Evolutionary conservation across 2,329 filamentous ascomycete genomes (phyloP).

Genomic region (Karstenula rhodostoma): DNA sequence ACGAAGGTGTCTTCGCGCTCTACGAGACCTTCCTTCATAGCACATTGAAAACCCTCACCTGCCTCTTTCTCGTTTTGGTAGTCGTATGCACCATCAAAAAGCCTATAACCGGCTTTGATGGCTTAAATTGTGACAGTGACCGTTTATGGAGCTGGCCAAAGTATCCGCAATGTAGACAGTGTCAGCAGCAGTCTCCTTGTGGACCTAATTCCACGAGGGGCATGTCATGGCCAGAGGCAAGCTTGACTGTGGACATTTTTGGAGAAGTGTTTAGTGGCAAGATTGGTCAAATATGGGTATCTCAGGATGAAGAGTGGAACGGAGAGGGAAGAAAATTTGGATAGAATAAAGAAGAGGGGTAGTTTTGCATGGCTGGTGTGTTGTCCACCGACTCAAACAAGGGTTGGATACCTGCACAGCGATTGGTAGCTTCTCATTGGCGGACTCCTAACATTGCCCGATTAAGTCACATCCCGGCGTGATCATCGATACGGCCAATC

Average conservation of each 20-base stretch:
- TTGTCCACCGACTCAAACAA: neutral
- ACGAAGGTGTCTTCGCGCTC: conserved; percentile 77
- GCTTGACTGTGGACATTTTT: conserved; percentile 61
- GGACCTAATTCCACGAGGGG: conserved; percentile 81
- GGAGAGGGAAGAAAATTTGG: neutral
- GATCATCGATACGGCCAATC: neutral
- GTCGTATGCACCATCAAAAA: conserved; percentile 40
- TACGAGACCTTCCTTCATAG: conserved; percentile 50
- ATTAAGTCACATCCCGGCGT: conserved; percentile 10
- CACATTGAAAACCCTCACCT: conserved; percentile 29
- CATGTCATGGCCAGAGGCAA: conserved; percentile 73
- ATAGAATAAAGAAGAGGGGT: neutral
- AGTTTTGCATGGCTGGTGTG: conserved; percentile 1
- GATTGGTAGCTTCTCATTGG: conserved; percentile 18
- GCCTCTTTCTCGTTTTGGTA: conserved; percentile 35
- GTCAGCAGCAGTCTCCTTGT: conserved; percentile 75
- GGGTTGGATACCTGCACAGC: conserved; percentile 7
- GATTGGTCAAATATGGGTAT: neutral
- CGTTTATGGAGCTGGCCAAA: neutral
- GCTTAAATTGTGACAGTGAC: conserved; percentile 14
- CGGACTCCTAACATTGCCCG: conserved; percentile 19
- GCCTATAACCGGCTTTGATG: conserved; percentile 39
- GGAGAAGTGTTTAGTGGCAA: neutral
- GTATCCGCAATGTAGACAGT: conserved; percentile 71
- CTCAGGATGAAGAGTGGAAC: neutral